A percentile compares a stretch with the other conserved stretches of the same genome.
Conservation (phyloP, 148 eudicot genomes). For the Vaccinium myrtillus region DNA sequence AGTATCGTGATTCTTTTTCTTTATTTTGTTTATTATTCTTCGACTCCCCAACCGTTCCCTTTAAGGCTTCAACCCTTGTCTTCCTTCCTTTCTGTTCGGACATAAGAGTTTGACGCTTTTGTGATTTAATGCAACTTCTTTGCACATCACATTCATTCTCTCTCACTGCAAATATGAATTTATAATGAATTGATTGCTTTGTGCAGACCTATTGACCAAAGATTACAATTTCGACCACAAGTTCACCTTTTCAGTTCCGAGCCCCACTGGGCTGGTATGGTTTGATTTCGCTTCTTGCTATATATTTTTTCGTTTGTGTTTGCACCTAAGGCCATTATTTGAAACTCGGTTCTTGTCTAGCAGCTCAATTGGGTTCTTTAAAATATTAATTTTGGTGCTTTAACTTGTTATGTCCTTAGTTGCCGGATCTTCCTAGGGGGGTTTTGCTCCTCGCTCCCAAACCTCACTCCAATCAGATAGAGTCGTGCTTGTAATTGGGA, state of each 20-base stretch:
- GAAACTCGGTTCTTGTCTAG: neutral
- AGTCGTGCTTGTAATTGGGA: neutral
- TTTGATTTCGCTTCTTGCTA: neutral
- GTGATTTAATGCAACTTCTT: constrained; percentile 2
- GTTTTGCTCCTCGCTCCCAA: neutral
- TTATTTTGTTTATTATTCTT: neutral
- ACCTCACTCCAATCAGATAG: neutral
- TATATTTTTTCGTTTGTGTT: neutral
- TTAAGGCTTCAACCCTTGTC: neutral
- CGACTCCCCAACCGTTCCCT: neutral
- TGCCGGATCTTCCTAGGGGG: neutral
- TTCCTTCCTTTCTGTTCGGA: neutral
- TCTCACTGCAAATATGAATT: neutral
- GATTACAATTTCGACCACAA: constrained; percentile 91
- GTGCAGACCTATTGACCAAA: constrained; percentile 79
- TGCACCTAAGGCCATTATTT: neutral
- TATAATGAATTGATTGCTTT: constrained; percentile 2
- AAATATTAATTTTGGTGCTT: neutral
- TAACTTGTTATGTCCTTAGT: neutral
- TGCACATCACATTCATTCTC: neutral
- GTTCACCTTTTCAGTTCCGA: constrained; percentile 62
- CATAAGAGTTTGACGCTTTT: neutral
- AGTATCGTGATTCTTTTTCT: neutral
- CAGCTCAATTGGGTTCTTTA: neutral
- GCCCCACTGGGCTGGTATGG: constrained; percentile 77